Evolutionary conservation across 2,329 filamentous ascomycete species (phyloP), one percentile per base, ranked within the genome.

Genomic region (Fusarium incarnatum): DNA sequence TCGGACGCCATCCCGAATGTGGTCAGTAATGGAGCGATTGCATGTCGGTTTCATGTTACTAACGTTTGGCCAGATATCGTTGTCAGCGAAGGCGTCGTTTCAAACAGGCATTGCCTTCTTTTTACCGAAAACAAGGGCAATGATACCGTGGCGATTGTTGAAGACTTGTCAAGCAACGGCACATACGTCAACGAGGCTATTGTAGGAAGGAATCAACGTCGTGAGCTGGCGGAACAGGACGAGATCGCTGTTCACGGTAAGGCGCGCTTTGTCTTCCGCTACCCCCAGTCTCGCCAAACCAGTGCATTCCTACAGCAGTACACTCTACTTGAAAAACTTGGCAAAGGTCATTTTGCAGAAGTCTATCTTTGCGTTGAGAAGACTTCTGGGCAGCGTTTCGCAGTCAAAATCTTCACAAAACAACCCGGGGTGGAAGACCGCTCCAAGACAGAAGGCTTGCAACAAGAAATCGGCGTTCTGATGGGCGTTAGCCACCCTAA

Each of bases 401-500:
- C 96, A 6, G 96, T 97, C 76, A 99, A 99, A 83, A 91, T 96
- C 63, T 98, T 99, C 77, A 94, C 94, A 74, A 96, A 94, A 81
- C 90, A 92, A 8, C 86, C 90, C 4, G 92, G 92, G n/a, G 87
- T 91, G 63, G 94, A 94, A 42, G 94, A 98, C 71, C 89, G 88
- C 69, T 92, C 93, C 20, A 95, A 94, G 79, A 90, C 91, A 8
- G 94, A 97, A 64, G 91, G 93, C 4, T 81, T 98, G 47, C 94
- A 98, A 78, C 94, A 98, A 79, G 97, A 99, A 79, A 97, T 99
- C 77, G 95, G 93, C 23, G 93, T 99, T 18, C 83, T 99, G 65
- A 98, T 97, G 94, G 90, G 94, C n/a, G 94, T 99, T 66, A 97
- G 92, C 77, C 96, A 99, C 79, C 93, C 94, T 6, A 96, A 97